Base-by-base conservation (phyloP, 441 rosid genomes). In the Codiaeum variegatum region DNA sequence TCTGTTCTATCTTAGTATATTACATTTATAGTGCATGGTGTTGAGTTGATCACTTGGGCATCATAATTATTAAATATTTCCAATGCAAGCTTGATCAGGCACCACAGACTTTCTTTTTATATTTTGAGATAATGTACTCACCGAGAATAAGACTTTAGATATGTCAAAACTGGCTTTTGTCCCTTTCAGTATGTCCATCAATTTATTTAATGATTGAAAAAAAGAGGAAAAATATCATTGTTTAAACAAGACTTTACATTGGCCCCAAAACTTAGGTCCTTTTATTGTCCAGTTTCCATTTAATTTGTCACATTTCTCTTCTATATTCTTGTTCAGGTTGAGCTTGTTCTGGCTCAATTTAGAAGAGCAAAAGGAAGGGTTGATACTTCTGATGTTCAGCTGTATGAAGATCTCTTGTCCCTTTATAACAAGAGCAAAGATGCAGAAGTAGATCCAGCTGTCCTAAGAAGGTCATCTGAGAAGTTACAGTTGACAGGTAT, bases 361-460 rank as follows among this genome's bases (percentile, higher is more conserved):
- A 84, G 86, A 79, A 85, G 97, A 84, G 94, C 98, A 31, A 90
- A 90, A 83, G 97, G 93, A 76, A 90, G 95, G 81, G 82, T 82
- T 71, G 97, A 94, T 70, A 67, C 85, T 62, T 80, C 88, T 12
- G 94, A 91, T 67, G 81, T 69, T 52, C 91, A 85, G 79, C 79
- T 94, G 44, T 81, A 83, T 67, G 85, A 82, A 61, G 93, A 88
- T 85, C 90, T 94, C 23, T 73, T 85, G 21, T 86, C 86, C 23
- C 88, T 94, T 47, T 81, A 87, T 73, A 78, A 80, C 80, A 84
- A 86, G 75, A 82, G 78, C 78, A 79, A 71, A 56, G 90, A 87
- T 80, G 70, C 79, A 34, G 80, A 76, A 65, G 65, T 77, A 26
- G 88, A 88, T 77, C 85, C 87, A 72, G 83, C 81, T 73, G 79